These are phyloP conservation scores for Ceratorhiza oryzae-sativae DNA, from an alignment of 1,284 basidiomycete species.

Conservation along the genomic window DNA sequence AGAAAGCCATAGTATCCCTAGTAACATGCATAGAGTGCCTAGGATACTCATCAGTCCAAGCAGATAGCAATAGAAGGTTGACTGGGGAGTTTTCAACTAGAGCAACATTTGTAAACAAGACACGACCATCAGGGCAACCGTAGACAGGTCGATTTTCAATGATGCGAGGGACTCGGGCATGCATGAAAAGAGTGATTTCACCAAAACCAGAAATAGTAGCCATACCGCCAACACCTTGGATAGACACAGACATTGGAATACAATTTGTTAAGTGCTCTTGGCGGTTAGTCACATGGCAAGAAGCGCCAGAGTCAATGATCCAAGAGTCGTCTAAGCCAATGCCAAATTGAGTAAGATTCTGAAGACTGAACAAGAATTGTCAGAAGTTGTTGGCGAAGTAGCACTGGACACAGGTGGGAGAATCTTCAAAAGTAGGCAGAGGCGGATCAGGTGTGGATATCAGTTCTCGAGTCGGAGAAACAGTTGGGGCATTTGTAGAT, in stretches of 20 bases:
- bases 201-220: conserved; percentile 1
- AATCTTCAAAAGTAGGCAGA: not conserved
- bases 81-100: conserved; percentile 11
- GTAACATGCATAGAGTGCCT: not conserved
- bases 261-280: not conserved
- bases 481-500: not conserved
- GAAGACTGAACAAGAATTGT: not conserved
- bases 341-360: conserved; percentile 7
- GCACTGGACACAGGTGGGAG: not conserved
- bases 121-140: not conserved
- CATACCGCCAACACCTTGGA: conserved; percentile 1
- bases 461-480: not conserved
- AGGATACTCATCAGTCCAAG: conserved; percentile 11
- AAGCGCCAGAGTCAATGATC: conserved; percentile 22
- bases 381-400: not conserved
- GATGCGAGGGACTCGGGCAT: not conserved
- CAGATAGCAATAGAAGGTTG: conserved; percentile 9
- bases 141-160: not conserved
- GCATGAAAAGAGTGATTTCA: not conserved
- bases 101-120: not conserved
- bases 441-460: not conserved
- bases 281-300: conserved; percentile 3
- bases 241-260: not conserved
- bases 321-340: conserved; percentile 6
- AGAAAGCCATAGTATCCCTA: not conserved